Evolutionary conservation across 1,139 yeast species (phyloP).

Genomic region (Geotrichum phurueaensis): DNA sequence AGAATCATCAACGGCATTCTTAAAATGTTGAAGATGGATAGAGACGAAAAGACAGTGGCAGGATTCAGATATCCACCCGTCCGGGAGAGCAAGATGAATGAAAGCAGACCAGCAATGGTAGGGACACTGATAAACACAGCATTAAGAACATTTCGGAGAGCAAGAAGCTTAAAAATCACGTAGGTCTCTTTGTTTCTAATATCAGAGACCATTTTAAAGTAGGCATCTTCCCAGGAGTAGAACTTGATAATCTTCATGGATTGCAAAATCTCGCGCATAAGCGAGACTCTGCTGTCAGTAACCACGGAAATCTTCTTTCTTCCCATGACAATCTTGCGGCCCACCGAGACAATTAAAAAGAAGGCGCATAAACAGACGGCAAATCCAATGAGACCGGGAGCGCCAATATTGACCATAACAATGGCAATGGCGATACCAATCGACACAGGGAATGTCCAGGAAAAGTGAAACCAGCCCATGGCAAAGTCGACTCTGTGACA

Average conservation of each 20-base stretch:
- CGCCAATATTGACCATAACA: slow-evolving; percentile 65
- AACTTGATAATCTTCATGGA: slow-evolving; percentile 64
- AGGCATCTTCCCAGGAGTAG: slow-evolving; percentile 70
- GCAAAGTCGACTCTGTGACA: slow-evolving; percentile 76
- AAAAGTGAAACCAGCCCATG: slow-evolving; percentile 60
- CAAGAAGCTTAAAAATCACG: slow-evolving; percentile 31
- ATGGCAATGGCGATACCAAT: slow-evolving; percentile 54
- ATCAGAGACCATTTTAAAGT: slow-evolving; percentile 42
- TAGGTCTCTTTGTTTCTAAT: slow-evolving; percentile 44
- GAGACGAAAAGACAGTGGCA: slow-evolving; percentile 72
- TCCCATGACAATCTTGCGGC: slow-evolving; percentile 40
- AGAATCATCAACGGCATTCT: slow-evolving; percentile 65
- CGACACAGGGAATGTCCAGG: slow-evolving; percentile 61
- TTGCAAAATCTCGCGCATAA: slow-evolving; percentile 58
- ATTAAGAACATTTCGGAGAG: slow-evolving; percentile 49
- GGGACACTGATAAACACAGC: slow-evolving; percentile 59
- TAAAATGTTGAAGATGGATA: slow-evolving; percentile 65
- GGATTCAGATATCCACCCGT: slow-evolving; percentile 52
- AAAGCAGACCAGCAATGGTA: slow-evolving; percentile 59
- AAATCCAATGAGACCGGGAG: slow-evolving; percentile 60
- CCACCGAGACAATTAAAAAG: slow-evolving; percentile 29
- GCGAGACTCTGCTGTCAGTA: slow-evolving; percentile 56
- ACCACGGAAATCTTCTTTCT: slow-evolving; percentile 43
- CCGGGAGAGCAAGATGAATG: slow-evolving; percentile 68
- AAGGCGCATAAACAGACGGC: slow-evolving; percentile 40